Conservation (phyloP, 495 filamentous ascomycete species). For the Hypoxylon rickii region DNA sequence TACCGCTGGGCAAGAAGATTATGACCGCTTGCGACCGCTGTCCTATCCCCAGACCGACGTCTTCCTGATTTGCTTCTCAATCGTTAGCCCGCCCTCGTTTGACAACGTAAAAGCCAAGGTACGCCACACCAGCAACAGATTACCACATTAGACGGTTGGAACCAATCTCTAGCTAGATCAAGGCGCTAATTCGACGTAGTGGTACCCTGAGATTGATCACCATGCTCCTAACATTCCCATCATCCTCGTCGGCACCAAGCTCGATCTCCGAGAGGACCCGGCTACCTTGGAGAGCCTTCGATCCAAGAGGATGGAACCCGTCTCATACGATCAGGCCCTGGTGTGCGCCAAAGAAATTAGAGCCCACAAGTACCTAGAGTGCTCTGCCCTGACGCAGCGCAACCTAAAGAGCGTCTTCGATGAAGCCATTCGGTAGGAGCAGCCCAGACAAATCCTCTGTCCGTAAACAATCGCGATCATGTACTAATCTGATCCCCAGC, state of each 20-base stretch:
- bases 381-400: conserved; percentile 94
- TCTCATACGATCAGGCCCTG: conserved; percentile 86
- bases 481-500: conserved; percentile 49
- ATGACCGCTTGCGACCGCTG: conserved; percentile 91
- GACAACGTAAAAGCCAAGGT: conserved; percentile 98
- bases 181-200: conserved; percentile 55
- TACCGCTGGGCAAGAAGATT: conserved; percentile 98
- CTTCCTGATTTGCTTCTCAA: conserved; percentile 97
- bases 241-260: conserved; percentile 96
- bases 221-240: conserved; percentile 95
- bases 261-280: conserved; percentile 92
- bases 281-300: conserved; percentile 75
- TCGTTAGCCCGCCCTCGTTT: conserved; percentile 95
- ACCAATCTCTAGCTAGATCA: neutral
- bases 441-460: neutral
- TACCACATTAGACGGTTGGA: neutral
- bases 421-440: conserved; percentile 83
- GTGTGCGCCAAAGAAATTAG: conserved; percentile 87
- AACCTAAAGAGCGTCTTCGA: conserved; percentile 98
- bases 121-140: conserved; percentile 26
- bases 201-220: conserved; percentile 96
- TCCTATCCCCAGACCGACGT: conserved; percentile 98
- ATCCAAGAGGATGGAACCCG: conserved; percentile 86
- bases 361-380: conserved; percentile 94
- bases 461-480: too few relatives aligned